These are phyloP conservation scores for Carnegiea gigantea DNA, from an alignment of 179 eudicot species.

Conservation along the genomic window DNA sequence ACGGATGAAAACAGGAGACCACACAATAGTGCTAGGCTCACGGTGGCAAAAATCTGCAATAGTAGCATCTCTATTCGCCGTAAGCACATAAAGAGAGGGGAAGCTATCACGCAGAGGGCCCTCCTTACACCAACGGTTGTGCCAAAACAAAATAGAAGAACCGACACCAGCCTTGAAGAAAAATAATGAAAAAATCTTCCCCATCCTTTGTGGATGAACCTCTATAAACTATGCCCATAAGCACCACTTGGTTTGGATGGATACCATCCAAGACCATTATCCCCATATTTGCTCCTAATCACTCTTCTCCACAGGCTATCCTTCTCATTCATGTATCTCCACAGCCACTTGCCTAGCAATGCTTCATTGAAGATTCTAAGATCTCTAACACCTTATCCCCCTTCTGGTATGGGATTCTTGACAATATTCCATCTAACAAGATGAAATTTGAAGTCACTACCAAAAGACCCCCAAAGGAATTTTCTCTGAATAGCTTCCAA, in stretches of 20 bases:
- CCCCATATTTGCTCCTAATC: background rate
- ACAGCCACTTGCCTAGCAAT: background rate
- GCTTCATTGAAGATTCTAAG: background rate
- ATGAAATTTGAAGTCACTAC: background rate
- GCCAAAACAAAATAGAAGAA: background rate
- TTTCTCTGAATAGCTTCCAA: background rate
- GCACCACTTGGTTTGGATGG: background rate
- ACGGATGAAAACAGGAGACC: no score
- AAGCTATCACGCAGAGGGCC: no score
- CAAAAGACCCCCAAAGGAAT: background rate
- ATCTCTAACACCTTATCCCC: background rate
- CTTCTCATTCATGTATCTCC: background rate
- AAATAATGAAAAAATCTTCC: background rate
- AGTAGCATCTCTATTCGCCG: no score
- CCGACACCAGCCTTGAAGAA: background rate
- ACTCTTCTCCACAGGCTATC: background rate
- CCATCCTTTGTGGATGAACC: background rate
- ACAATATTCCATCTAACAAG: background rate
- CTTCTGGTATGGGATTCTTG: background rate
- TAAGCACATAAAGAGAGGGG: no score
- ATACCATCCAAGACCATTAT: no score
- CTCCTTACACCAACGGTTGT: no score
- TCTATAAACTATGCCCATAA: background rate
- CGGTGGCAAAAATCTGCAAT: no score
- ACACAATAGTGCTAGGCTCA: no score